A percentile compares a stretch with the other conserved stretches of the same genome.
Conservation (phyloP, 23 red algal species). For the Gracilaria caudata region DNA sequence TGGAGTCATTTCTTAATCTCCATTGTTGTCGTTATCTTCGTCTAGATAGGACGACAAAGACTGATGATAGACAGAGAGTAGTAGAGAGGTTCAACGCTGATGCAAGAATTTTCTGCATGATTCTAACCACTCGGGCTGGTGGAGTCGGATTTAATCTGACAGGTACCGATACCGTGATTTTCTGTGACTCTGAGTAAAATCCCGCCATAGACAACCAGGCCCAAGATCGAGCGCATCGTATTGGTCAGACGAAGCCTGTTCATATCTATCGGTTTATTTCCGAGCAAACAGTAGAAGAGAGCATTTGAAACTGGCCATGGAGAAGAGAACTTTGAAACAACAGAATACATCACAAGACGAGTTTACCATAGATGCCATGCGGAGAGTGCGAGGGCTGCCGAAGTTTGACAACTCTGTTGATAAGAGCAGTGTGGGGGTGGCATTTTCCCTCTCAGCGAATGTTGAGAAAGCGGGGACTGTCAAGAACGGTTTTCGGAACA, state of each 20-base stretch:
- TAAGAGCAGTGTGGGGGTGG: not conserved
- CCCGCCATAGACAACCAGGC: no score
- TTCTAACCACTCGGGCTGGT: not conserved
- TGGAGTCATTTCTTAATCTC: constrained; percentile 91
- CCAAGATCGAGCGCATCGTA: no score
- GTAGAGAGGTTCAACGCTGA: constrained; percentile 93
- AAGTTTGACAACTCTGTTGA: not conserved
- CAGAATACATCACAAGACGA: constrained; percentile 67
- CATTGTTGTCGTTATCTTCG: constrained; percentile 82
- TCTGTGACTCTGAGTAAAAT: no score
- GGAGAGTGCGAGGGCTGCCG: not conserved
- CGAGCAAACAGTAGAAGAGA: constrained; percentile 90
- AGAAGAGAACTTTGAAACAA: constrained; percentile 80
- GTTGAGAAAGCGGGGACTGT: not conserved
- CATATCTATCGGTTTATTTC: constrained; percentile 82
- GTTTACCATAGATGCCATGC: constrained; percentile 59
- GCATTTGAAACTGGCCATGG: constrained; percentile 81
- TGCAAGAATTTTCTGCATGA: constrained; percentile 78
- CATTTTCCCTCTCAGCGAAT: not conserved
- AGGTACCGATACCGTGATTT: no score
- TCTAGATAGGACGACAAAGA: constrained; percentile 82
- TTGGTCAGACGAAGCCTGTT: no score
- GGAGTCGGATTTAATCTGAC: no score
- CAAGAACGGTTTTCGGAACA: constrained; percentile 6
- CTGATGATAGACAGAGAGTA: constrained; percentile 82